Evolutionary conservation across 1,284 basidiomycete species (phyloP), one percentile per base, ranked within the genome.

Genomic region (Amylostereum areolatum): DNA sequence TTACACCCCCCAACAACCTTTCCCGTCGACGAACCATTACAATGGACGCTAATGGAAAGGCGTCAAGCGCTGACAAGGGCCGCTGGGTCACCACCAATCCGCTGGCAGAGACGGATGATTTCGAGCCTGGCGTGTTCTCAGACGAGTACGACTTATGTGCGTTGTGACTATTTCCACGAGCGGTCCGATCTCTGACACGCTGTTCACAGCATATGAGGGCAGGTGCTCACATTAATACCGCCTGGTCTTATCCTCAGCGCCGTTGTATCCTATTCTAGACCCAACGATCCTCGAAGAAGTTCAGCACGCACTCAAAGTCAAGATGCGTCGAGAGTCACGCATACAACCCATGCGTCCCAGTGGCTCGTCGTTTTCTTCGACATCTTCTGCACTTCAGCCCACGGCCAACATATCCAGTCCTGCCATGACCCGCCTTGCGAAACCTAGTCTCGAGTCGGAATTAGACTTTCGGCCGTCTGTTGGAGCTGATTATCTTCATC

Each of bases 141-240:
- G 80, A 88, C 54, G 85, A 88, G 63, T 88, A 85, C 60, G 81
- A 87, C 59, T 67, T 87, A 50, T 78, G 85, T 88, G 62, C 69
- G 83, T 74, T 28, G 29, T 31, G 50, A 55, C 33, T 47, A 33
- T 32, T 25, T 12, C 36, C 46, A 24, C 51, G 35, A 32, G 45
- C 35, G 32, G 29, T 46, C 6, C 40, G 30, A 33, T 47, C 29
- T n/a, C 42, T 50, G 42, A 41, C 45, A 30, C 32, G 18, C n/a
- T 42, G 2, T 18, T 24, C 44, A 31, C 53, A 85, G 83, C 85
- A 45, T 80, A 82, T 48, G 82, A 87, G 75, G 84, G 84, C 73
- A 72, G 66, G 70, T 66, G 36, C 1, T 7, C 5, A 11, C 11
- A 9, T 9, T n/a, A 11, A 5, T 39, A 28, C 35, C 10, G 43